A percentile compares a stretch with the other conserved stretches of the same genome.
Evolutionary conservation across 768 basidiomycete genomes (phyloP).

Genomic region (Rubroboletus satanas): DNA sequence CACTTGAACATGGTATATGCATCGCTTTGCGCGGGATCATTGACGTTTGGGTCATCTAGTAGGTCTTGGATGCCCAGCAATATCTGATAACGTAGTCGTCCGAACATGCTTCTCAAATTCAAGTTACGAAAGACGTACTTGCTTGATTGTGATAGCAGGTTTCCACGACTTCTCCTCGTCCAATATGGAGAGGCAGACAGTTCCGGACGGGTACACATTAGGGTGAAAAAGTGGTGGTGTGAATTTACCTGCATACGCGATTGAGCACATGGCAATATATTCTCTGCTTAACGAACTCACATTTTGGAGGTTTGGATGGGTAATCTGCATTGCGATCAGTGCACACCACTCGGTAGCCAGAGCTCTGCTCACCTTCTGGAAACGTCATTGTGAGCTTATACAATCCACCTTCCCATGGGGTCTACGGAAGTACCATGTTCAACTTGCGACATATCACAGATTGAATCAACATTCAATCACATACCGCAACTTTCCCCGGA

Average conservation of each 20-base stretch:
- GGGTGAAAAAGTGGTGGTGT: conserved; percentile 94
- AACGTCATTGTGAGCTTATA: conserved; percentile 93
- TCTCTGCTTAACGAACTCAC: conserved; percentile 41
- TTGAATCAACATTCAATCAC: conserved; percentile 30
- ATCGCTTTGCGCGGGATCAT: conserved; percentile 97
- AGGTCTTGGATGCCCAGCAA: conserved; percentile 94
- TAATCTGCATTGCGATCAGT: conserved; percentile 56
- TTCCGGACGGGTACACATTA: conserved; percentile 98
- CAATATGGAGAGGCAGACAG: conserved; percentile 94
- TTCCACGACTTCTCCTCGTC: conserved; percentile 99
- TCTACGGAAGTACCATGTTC: conserved; percentile 47
- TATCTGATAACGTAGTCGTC: conserved; percentile 51
- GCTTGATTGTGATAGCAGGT: conserved; percentile 98
- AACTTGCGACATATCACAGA: conserved; percentile 8
- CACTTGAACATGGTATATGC: conserved; percentile 99
- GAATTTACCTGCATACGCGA: conserved; percentile 77
- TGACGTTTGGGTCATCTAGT: conserved; percentile 92
- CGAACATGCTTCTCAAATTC: neutral
- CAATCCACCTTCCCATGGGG: conserved; percentile 94
- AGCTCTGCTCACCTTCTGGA: conserved; percentile 72
- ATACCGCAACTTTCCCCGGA: conserved; percentile 84
- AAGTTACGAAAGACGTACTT: conserved; percentile 47
- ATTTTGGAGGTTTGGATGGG: conserved; percentile 93
- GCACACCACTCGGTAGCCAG: neutral
- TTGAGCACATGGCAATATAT: conserved; percentile 1